Base-by-base conservation (phyloP, 768 basidiomycete genomes). In the Mrakia gelida region DNA sequence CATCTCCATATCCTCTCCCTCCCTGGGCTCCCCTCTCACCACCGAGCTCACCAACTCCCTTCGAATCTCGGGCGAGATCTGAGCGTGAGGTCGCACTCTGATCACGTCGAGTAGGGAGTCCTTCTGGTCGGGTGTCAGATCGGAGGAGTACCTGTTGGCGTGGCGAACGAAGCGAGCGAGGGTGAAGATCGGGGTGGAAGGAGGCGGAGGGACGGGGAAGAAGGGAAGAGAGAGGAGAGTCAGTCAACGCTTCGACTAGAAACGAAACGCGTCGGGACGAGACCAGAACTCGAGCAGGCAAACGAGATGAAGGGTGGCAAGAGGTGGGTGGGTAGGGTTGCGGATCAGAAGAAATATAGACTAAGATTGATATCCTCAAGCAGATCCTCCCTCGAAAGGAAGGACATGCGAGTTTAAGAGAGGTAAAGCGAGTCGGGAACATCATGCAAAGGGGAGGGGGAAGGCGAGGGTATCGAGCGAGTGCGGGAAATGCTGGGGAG, bases 61-160 rank as follows among this genome's bases (percentile, higher is more conserved):
- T 82, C 97, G 88, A 75, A 98, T 91, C 85, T 99, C 97, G 0
- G 90, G 87, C 67, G 92, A 88, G 81, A 98, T 97, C 83, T 94
- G 91, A 10, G 91, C 87, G 83, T 99, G 97, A 11, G 91, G 89
- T 56, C 93, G 91, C 8, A 89, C 91, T 34, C 94, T 89, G 70
- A 95, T 88, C 62, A 98, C 94, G 81, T 98, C 96, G 75, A 98
- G 85, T n/a, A 99, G 86, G 0, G 96, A 94, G 83, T 98, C 94
- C 84, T 98, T 98, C 82, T 99, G 97, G 83, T 99, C 96, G 2
- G 93, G 92, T 0, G 96, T 96, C 81, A 99, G 84, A 85, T 98
- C 95, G 26, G 92, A 90, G 9, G 94, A 92, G 85, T 98, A 99
- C 82, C 95, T 97, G 81, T 41, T 7, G 15, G 54, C n/a, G 23